Evolutionary conservation across 305 asterid genomes (phyloP), one percentile per base, ranked within the genome.

Genomic region (Nicotiana rustica): DNA sequence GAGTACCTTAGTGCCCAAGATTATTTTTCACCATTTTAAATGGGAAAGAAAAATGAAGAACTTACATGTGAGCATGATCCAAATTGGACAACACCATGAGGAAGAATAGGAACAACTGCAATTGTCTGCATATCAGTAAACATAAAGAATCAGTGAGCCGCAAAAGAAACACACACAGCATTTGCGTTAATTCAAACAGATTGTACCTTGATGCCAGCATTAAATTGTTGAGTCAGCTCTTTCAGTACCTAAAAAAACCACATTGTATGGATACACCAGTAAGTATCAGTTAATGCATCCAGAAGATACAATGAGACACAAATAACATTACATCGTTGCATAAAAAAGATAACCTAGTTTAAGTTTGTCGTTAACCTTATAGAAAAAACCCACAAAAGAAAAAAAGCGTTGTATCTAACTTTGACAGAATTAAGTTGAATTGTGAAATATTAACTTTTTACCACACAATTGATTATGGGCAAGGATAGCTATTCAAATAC

Each of bases 31-130:
- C 5, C 49, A 33, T 7, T 25, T 33, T 68, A 25, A 68, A n/a
- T 21, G 41, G 60, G 41, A 10, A 69, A 59, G 62, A n/a, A 68
- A 69, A 38, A 38, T 14, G 21, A 83, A 29, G 82, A 57, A 87
- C 97, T 88, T 89, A 96, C 99, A 6, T 87, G 66, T 86, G 84
- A 85, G 90, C 78, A 82, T 31, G 99, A 96, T 83, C 98, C 99
- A 84, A 96, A 92, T 76, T 94, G 99, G 84, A 96, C 94, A 55
- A 96, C 98, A 10, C 99, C 99, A 80, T 93, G 98, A 67, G 99
- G 97, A 83, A 93, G 93, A 80, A 94, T 95, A 18, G 99, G 99
- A 79, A 96, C 85, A 60, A 91, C 95, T 10, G 90, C 97, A 80
- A 96, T 71, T 2, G 99, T 94, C 99, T 96, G 90, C 86, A 85